Base-by-base conservation (phyloP, 495 filamentous ascomycete genomes). In the Clavariopsis aquatica region DNA sequence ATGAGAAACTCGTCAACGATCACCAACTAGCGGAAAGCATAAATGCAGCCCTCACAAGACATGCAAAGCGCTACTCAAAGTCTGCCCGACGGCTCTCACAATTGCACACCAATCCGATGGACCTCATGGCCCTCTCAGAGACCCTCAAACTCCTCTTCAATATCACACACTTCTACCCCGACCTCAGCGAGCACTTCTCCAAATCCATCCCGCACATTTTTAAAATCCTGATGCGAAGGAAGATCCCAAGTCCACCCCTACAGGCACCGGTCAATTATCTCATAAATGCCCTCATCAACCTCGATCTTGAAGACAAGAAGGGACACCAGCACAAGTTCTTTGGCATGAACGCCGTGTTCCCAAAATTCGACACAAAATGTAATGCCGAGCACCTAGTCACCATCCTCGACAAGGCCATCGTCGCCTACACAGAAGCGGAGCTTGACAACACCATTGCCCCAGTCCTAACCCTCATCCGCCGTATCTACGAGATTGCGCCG, bases 121-220 rank as follows among this genome's bases (percentile, higher is more conserved):
- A 89, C 59, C 84, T 87, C 64, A 83, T 93, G 81, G 93, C 92
- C 8, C 78, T 98, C 4, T 82, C 79, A 0, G 95, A 98, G 71
- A 91, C 87, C 1, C 77, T 95, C 13, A 96, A 97, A 71, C 79
- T 98, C 46, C 75, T 96, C 7, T 98, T 95, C 78, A 97, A 96
- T 74, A 77, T 96, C 41, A 87, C 85, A 5, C 85, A 91, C 71
- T 84, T 87, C 66, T 87, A 84, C 69, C 84, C 87, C 0, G 78
- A 85, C 54, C 78, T 87, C 13, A 71, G 79, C 23, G 73, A 71
- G 20, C 74, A 79, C 0, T 96, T 96, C 72, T 83, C 85, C 0
- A 74, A 79, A 17, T 86, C 89, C 0, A 82, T 96, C 31, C 83
- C 87, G 2, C 81, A 83, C 57, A 85, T 98, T 13, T 78, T 94